phyloP scores from a whole-genome alignment of 2,329 filamentous ascomycete genomes.

The Phaeoacremonium minimum region DNA sequence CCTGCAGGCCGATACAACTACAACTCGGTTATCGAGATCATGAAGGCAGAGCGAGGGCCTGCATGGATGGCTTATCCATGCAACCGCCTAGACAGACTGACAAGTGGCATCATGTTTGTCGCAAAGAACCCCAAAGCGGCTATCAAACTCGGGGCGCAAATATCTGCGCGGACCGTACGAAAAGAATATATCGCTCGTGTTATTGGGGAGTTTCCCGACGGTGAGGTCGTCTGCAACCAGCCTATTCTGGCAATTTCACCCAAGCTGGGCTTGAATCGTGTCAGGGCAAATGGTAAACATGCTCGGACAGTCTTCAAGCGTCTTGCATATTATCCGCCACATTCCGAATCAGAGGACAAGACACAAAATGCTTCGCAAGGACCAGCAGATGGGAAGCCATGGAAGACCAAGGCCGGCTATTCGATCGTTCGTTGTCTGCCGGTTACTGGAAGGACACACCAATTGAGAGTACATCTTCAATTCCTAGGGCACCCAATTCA shows the following conservation, averaged over 20 bases:
- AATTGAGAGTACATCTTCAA: constrained; percentile 91
- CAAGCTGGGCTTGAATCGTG: constrained; percentile 88
- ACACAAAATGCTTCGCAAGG: constrained; percentile 10
- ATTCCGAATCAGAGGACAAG: constrained; percentile 14
- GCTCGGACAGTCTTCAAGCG: constrained; percentile 89
- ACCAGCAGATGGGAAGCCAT: constrained; percentile 27
- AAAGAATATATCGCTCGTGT: constrained; percentile 96
- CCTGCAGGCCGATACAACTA: constrained; percentile 93
- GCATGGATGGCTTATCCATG: constrained; percentile 64
- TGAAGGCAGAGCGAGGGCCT: constrained; percentile 67
- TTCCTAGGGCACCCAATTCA: constrained; percentile 92
- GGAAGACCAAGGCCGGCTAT: constrained; percentile 68
- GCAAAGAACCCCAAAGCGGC: constrained; percentile 81
- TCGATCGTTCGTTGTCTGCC: constrained; percentile 93
- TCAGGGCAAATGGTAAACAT: constrained; percentile 87
- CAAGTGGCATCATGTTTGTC: constrained; percentile 97
- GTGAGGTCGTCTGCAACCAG: constrained; percentile 86
- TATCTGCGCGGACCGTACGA: constrained; percentile 75
- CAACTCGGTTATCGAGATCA: constrained; percentile 91
- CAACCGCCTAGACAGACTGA: constrained; percentile 90
- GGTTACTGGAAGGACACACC: constrained; percentile 89
- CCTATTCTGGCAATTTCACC: constrained; percentile 92
- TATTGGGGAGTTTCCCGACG: constrained; percentile 85
- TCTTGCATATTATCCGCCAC: constrained; percentile 83
- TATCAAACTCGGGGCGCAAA: constrained; percentile 70